Evolutionary conservation across 1,284 basidiomycete genomes (phyloP), one percentile per base, ranked within the genome.

Genomic region (Trichosporon sp.): DNA sequence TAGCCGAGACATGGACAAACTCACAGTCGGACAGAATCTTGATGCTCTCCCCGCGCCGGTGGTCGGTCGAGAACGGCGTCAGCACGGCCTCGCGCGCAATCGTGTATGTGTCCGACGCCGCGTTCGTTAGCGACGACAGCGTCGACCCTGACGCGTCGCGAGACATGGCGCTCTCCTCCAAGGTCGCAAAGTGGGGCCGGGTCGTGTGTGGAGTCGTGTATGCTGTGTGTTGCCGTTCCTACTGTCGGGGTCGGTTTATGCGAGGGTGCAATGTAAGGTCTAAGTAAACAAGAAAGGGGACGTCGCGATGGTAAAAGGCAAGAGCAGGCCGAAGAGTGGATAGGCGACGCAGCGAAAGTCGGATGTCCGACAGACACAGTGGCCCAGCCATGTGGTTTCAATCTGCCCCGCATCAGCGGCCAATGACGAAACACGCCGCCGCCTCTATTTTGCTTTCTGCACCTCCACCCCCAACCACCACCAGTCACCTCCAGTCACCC

Each of bases 41-140:
- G 40, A 82, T 78, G 59, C 80, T 81, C 74, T 83, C 83, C 19
- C 79, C 78, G 10, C 81, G 73, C 31, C 81, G 73, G 61, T 81
- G 76, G 3, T 84, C 83, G 1, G 77, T 76, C 19, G 76, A 74
- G 51, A 83, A 80, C 40, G 78, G 78, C 4, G 81, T 79, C 78
- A 84, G 79, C 65, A 84, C 72, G 1, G 81, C 82, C 68, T 84
- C 83, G 67, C 80, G 80, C 40, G 82, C 83, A 66, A 84, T 79
- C 35, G 77, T 77, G 21, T 80, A 65, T 0, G 81, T 83, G 21
- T 76, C 79, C 40, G 70, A 75, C 7, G 78, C 76, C 14, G 74
- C 77, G 4, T 73, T 73, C 21, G 74, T 70, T 10, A 77, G 64
- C 5, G 76, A 75, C 19, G 78, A 76, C 26, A 81, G 68, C 48